Evolutionary conservation across 495 filamentous ascomycete species (phyloP).

Genomic region (Podospora appendiculata): DNA sequence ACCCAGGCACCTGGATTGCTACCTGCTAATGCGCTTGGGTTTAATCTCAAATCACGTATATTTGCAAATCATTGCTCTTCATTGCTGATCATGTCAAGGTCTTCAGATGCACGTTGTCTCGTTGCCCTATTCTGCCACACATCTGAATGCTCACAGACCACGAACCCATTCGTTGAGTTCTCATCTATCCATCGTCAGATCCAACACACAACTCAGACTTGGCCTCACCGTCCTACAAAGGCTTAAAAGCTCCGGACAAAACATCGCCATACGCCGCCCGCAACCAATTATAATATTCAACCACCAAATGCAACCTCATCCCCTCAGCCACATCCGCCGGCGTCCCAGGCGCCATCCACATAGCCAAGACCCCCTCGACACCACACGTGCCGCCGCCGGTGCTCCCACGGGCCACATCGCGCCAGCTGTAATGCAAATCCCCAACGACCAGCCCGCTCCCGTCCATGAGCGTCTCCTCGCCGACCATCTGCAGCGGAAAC

Average conservation of each 20-base stretch:
- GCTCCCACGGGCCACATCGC: conserved; percentile 7
- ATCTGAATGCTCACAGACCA: too few species aligned
- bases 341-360: conserved; percentile 12
- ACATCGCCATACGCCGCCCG: conserved; percentile 12
- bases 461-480: conserved; percentile 10
- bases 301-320: conserved; percentile 10
- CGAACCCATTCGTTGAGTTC: too few species aligned
- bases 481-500: conserved; percentile 6
- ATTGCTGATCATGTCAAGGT: too few species aligned
- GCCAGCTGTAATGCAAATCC: conserved; percentile 10
- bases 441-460: conserved; percentile 9
- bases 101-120: background rate
- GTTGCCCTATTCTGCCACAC: too few species aligned
- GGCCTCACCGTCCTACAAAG: too few species aligned
- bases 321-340: conserved; percentile 10
- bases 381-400: background rate
- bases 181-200: too few species aligned
- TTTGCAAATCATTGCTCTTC: too few species aligned
- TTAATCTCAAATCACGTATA: too few species aligned
- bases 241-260: conserved; percentile 3
- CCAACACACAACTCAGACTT: too few species aligned
- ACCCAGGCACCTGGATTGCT: too few species aligned
- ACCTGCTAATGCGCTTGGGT: too few species aligned
- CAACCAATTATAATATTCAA: conserved; percentile 19
- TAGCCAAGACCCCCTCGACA: conserved; percentile 13